Base-by-base conservation (phyloP, 495 filamentous ascomycete species). In the Staphylotrichum longicolle region DNA sequence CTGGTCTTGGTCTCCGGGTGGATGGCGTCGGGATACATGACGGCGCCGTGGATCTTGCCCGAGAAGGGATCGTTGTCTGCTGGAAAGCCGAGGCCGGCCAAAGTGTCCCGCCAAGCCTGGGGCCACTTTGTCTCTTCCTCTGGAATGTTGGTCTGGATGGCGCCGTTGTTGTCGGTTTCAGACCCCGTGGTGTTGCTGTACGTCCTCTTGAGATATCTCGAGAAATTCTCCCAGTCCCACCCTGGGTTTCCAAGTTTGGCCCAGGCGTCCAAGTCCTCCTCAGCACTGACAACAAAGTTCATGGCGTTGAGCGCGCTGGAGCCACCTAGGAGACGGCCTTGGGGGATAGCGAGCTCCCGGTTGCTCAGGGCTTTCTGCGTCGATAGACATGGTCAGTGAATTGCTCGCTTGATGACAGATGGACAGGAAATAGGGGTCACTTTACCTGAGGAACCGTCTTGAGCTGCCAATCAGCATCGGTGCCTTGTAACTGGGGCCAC, bases 341-440 rank as follows among this genome's bases (percentile, higher is more conserved):
- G 81, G 5, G 78, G 71, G 1, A 71, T 55, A 1, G 69, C 71
- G n/a, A 74, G 73, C 8, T 75, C 64, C 32, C 75, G 70, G 71
- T 78, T 81, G 48, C 81, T 78, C 48, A 82, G 72, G 3, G 77
- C 74, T 0, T 73, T 15, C 56, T 63, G 34, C 8, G 20, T 27
- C 20, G 20, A 30, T 5, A 5, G 15, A 30, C 52, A 8, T n/a
- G 12, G 14, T 42, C 39, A 44, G 33, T 20, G 37, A 2, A 7
- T 10, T 39, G 37, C 37, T 39, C 8, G 7, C 8, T 35, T 9
- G n/a, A 51, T 56, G 27, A 20, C 8, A 11, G 44, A 7, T 12
- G n/a, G 32, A 20, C 10, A 41, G 45, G 10, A 35, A 35, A 47
- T 4, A 40, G 14, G 8, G 3, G 37, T 35, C 39, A 15, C 58